These are phyloP conservation scores for Escallonia herrerae DNA, from an alignment of 129 eudicot genomes.

Conservation along the genomic window DNA sequence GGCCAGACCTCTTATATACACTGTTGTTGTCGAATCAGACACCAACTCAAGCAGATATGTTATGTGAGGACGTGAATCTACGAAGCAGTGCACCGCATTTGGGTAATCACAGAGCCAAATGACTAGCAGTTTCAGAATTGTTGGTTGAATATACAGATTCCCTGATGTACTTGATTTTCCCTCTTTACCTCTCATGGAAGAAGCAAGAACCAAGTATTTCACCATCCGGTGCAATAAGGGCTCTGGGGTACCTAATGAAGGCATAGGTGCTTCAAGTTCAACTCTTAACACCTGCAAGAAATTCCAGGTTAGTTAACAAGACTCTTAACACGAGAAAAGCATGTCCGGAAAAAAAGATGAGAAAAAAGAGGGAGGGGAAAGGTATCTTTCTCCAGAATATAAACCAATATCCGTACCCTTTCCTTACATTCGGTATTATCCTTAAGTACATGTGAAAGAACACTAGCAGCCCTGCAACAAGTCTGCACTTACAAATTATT, in stretches of 20 bases:
- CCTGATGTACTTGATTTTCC: conserved; percentile 50
- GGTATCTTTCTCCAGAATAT: not conserved
- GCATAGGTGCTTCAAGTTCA: conserved; percentile 59
- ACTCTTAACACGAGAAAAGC: not conserved
- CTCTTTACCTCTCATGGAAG: conserved; percentile 61
- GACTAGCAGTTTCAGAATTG: conserved; percentile 73
- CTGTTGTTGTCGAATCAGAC: conserved; percentile 49
- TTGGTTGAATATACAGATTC: conserved; percentile 54
- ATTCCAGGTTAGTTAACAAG: not conserved
- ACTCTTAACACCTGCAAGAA: conserved; percentile 67
- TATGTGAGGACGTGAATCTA: conserved; percentile 84
- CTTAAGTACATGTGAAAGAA: conserved; percentile 77
- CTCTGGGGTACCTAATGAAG: conserved; percentile 61
- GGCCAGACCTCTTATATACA: conserved; percentile 70
- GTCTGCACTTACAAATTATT: conserved; percentile 45
- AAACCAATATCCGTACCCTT: conserved; percentile 30
- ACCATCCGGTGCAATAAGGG: conserved; percentile 88
- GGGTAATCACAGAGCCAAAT: conserved; percentile 82
- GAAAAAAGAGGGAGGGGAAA: not conserved
- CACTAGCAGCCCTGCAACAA: conserved; percentile 92
- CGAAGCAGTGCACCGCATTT: conserved; percentile 72
- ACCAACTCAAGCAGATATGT: conserved; percentile 72
- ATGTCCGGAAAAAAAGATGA: not conserved
- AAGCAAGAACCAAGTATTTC: conserved; percentile 87
- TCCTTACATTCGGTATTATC: conserved; percentile 86